Evolutionary conservation across 2,329 filamentous ascomycete genomes (phyloP), one percentile per base, ranked within the genome.

Genomic region (Microdochium nivale): DNA sequence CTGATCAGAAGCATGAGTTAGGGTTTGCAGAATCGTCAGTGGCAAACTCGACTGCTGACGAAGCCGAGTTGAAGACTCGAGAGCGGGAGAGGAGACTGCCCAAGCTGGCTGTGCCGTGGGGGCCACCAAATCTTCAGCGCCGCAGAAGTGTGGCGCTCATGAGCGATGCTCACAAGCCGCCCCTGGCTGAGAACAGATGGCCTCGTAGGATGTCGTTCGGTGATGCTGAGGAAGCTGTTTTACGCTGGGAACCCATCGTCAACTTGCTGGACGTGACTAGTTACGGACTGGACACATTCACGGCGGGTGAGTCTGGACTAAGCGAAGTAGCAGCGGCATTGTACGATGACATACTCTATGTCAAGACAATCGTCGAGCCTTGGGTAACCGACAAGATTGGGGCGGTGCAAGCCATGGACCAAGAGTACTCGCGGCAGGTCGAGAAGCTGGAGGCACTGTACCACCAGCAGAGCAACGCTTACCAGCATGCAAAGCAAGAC

Each of bases 181-280:
- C 23, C 8, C 40, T 19, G 8, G 76, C 81, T 54, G 83, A 87
- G 55, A 74, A 75, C 25, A 80, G 79, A 52, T 88, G 84, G 79
- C 81, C 86, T 1, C 81, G 87, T 1, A 80, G 86, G 44, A 75
- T 91, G 56, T 90, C 87, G 3, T 91, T 91, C 64, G 83, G 84
- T 53, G 77, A 85, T 46, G 87, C 85, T 1, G 86, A 88, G 67
- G 85, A 90, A 54, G 86, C 83, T n/a, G 70, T 91, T 8, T 69
- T 90, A 1, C 73, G 70, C 16, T 90, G 87, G 86, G 71, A 79
- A 4, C 76, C 80, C 48, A 66, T 85, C 25, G 65, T 73, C 3
- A 69, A 71, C 51, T 54, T 76, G 2, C 55, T 60, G 3, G 65
- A 69, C 27, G 71, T 75, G 19, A 66, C 59, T 11, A 63, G 65